A percentile compares a stretch with the other conserved stretches of the same genome.
phyloP scores from a whole-genome alignment of 2,329 filamentous ascomycete genomes.

The Aspergillus nomiae region DNA sequence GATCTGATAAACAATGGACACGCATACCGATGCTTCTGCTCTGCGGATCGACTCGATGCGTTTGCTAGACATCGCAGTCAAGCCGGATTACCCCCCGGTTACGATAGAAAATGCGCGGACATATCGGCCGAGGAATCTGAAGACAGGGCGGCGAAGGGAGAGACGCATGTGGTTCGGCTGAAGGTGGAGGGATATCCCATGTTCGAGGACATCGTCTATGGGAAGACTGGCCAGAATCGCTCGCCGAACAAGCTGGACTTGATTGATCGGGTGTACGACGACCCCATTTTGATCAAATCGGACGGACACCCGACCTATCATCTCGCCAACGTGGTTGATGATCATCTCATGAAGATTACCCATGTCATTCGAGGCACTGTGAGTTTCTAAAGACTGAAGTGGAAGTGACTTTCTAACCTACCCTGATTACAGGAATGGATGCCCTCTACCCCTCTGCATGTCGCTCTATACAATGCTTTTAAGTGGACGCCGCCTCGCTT shows the following conservation, averaged over 20 bases:
- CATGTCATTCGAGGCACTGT: conserved; percentile 89
- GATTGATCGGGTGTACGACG: conserved; percentile 63
- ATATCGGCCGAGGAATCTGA: conserved; percentile 69
- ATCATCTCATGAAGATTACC: conserved; percentile 92
- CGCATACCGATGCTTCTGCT: conserved; percentile 95
- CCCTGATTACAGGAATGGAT: conserved; percentile 76
- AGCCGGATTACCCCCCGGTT: conserved; percentile 60
- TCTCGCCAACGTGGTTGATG: conserved; percentile 94
- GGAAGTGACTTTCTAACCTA: conserved; percentile 46
- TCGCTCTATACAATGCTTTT: conserved; percentile 75
- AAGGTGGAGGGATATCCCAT: conserved; percentile 65
- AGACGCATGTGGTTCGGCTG: conserved; percentile 77
- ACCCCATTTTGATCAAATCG: conserved; percentile 86
- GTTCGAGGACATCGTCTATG: conserved; percentile 80
- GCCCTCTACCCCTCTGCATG: conserved; percentile 81
- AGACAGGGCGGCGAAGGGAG: conserved; percentile 67
- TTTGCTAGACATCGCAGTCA: conserved; percentile 66
- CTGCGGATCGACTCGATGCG: conserved; percentile 66
- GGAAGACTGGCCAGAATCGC: conserved; percentile 57
- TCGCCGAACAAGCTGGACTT: conserved; percentile 48
- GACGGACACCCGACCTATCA: conserved; percentile 96
- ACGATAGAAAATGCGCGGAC: conserved; percentile 72
- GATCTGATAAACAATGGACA: conserved; percentile 68
- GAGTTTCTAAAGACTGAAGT: conserved; percentile 30
- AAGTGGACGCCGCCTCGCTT: conserved; percentile 73